phyloP scores from a whole-genome alignment of 169 alveolate species.

The Amoebophrya sp. region DNA sequence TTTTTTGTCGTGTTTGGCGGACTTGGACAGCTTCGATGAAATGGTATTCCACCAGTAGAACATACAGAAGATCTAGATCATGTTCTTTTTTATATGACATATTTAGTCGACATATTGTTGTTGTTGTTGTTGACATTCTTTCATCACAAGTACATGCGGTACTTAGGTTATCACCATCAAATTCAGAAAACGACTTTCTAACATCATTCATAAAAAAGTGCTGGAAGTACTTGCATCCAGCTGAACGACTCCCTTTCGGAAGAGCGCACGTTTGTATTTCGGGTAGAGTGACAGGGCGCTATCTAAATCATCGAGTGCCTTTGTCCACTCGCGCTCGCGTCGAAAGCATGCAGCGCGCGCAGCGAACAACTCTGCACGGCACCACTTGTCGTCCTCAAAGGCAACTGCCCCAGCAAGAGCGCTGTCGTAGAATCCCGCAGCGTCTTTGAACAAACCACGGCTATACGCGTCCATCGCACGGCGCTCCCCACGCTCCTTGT shows the following conservation, averaged over 20 bases:
- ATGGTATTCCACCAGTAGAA: too few species aligned
- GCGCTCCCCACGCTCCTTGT: slow-evolving; percentile 14
- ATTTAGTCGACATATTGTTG: too few species aligned
- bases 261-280: background rate
- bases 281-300: background rate
- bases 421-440: background rate
- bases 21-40: too few species aligned
- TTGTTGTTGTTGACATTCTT: too few species aligned
- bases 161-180: background rate
- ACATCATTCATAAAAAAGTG: background rate
- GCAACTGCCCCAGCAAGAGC: background rate
- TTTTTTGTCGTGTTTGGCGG: too few species aligned
- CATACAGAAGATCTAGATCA: too few species aligned
- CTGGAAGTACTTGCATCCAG: background rate
- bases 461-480: slow-evolving; percentile 6
- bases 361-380: background rate
- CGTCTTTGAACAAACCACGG: background rate
- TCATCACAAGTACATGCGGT: background rate
- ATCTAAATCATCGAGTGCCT: background rate
- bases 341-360: background rate
- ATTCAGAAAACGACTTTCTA: too few species aligned
- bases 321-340: background rate
- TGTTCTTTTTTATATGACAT: too few species aligned
- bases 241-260: background rate
- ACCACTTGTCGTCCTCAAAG: slow-evolving; percentile 16